A percentile compares a stretch with the other conserved stretches of the same genome.
Evolutionary conservation across 148 eudicot genomes (phyloP).

Genomic region (Talinum fruticosum): DNA sequence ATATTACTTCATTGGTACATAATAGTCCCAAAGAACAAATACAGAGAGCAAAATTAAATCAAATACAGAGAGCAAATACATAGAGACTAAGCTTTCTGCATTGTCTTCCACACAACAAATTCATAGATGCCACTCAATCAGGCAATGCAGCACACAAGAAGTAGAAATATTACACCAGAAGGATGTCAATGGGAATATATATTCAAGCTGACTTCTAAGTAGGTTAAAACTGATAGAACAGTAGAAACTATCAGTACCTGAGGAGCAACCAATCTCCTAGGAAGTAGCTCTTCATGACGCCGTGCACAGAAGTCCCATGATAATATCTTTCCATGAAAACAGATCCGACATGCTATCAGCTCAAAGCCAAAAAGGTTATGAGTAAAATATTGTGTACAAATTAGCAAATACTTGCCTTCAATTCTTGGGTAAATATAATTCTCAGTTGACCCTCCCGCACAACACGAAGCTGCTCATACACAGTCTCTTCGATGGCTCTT

Average conservation of each 20-base stretch:
- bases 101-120: not conserved
- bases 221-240: not conserved
- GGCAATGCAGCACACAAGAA: not conserved
- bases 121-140: not conserved
- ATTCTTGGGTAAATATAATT: constrained; percentile 73
- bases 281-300: constrained; percentile 92
- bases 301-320: constrained; percentile 97
- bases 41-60: not conserved
- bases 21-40: not conserved
- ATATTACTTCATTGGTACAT: not conserved
- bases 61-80: not conserved
- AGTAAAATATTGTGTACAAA: not conserved
- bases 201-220: not conserved
- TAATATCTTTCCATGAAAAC: constrained; percentile 48
- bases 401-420: constrained; percentile 45
- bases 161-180: not conserved
- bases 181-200: not conserved
- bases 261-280: constrained; percentile 82
- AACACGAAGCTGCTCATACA: constrained; percentile 89
- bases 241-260: constrained; percentile 45
- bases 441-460: constrained; percentile 92
- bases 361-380: constrained; percentile 8
- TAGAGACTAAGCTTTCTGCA: not conserved
- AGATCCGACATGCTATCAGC: not conserved
- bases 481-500: constrained; percentile 91